Conservation (phyloP, 2,329 filamentous ascomycete genomes). For the Phaeomoniella chlamydospora region DNA sequence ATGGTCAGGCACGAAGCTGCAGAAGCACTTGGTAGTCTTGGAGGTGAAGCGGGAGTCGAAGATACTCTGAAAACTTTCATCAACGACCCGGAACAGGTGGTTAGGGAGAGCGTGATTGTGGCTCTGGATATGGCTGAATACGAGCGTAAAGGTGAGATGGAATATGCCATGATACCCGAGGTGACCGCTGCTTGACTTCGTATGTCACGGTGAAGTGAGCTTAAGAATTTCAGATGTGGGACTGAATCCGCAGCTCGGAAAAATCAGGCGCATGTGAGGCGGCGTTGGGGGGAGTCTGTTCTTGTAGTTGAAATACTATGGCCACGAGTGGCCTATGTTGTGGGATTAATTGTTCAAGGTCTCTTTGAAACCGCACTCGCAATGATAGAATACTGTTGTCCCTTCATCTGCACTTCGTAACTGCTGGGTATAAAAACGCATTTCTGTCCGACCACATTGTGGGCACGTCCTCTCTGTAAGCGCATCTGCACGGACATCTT, state of each 20-base stretch:
- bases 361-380: constrained; percentile 67
- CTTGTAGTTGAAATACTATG: no score
- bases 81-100: constrained; percentile 81
- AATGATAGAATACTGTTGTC: constrained; percentile 79
- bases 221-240: no score
- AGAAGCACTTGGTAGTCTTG: constrained; percentile 85
- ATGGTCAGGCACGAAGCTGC: constrained; percentile 98
- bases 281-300: no score
- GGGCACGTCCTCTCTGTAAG: constrained; percentile 57
- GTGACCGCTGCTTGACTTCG: constrained; percentile 10
- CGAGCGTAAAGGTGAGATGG: constrained; percentile 72
- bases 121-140: constrained; percentile 97
- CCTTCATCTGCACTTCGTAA: constrained; percentile 90
- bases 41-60: constrained; percentile 86
- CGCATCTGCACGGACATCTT: constrained; percentile 62
- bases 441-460: constrained; percentile 67
- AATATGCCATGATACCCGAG: constrained; percentile 84
- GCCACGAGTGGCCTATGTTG: no score
- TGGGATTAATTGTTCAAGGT: constrained; percentile 21
- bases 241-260: no score
- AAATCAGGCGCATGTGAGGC: no score
- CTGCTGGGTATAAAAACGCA: constrained; percentile 75
- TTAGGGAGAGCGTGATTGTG: constrained; percentile 86
- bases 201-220: no score
- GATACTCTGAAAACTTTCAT: constrained; percentile 70